phyloP scores from a whole-genome alignment of 495 filamentous ascomycete species.

The Penicillium lagena region DNA sequence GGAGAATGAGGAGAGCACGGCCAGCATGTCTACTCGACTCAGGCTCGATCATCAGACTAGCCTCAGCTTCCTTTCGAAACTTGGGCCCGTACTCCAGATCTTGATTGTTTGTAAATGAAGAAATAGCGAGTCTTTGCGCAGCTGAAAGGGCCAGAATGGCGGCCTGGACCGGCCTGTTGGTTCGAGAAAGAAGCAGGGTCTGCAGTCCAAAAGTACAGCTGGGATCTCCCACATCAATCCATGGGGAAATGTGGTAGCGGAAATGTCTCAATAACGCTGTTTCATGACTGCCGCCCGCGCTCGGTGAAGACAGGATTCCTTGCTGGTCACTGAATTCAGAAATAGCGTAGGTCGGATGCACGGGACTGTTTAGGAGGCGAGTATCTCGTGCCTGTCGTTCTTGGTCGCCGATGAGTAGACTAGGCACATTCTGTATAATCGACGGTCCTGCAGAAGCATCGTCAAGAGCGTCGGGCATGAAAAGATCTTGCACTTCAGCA shows the following conservation, averaged over 20 bases:
- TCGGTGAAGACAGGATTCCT: neutral
- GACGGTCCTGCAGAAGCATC: slow-evolving; percentile 1
- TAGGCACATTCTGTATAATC: neutral
- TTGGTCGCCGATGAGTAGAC: neutral
- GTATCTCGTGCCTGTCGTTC: neutral
- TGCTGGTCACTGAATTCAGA: neutral
- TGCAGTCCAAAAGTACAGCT: slow-evolving; percentile 15
- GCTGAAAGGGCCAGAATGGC: slow-evolving; percentile 16
- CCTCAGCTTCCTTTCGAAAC: slow-evolving; percentile 15
- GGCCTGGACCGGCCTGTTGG: slow-evolving; percentile 11
- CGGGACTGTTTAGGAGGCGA: neutral
- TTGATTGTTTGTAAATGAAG: neutral
- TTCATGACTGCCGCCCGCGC: slow-evolving; percentile 8
- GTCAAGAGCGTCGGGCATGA: neutral
- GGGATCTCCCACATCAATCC: slow-evolving; percentile 20
- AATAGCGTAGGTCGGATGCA: no score
- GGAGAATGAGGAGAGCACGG: slow-evolving; percentile 8
- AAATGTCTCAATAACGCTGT: slow-evolving; percentile 20
- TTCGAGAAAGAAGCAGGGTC: slow-evolving; percentile 15
- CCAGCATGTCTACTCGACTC: slow-evolving; percentile 11
- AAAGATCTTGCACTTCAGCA: slow-evolving; percentile 6
- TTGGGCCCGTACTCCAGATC: slow-evolving; percentile 7
- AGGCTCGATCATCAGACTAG: slow-evolving; percentile 2
- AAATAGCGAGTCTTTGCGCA: slow-evolving; percentile 9
- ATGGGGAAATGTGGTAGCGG: slow-evolving; percentile 18